Conservation (phyloP, 1,284 basidiomycete species). For the Marasmius tenuissimus region DNA sequence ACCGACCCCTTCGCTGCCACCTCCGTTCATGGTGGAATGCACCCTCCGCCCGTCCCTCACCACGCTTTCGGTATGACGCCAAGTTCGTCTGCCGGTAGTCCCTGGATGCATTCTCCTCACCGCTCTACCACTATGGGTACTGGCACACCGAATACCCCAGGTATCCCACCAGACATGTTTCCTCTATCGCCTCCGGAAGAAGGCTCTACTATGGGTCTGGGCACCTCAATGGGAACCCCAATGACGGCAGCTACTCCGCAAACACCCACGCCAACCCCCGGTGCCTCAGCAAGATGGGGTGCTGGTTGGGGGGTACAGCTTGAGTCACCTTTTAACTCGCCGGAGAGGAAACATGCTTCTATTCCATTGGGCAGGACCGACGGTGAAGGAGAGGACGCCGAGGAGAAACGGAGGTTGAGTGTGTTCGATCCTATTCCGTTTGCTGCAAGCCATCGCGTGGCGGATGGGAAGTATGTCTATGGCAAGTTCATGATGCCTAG, state of each 20-base stretch:
- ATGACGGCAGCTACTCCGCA: not conserved
- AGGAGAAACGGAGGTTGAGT: conserved; percentile 10
- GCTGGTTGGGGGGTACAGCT: not conserved
- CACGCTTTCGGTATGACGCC: not conserved
- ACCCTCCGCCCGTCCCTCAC: not conserved
- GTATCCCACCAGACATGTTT: not conserved
- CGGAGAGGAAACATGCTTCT: not conserved
- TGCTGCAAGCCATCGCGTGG: conserved; percentile 51
- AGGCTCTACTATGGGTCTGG: conserved; percentile 19
- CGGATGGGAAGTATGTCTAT: conserved; percentile 68
- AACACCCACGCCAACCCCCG: not conserved
- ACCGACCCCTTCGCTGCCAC: not conserved
- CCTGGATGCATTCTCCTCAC: not conserved
- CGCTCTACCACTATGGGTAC: not conserved
- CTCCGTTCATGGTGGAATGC: not conserved
- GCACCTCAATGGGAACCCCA: conserved; percentile 19
- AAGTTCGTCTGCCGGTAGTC: not conserved
- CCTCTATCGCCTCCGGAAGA: conserved; percentile 8
- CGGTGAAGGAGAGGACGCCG: not conserved
- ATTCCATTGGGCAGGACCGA: not conserved
- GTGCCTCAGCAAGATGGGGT: not conserved
- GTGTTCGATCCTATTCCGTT: conserved; percentile 74
- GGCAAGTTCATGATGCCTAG: conserved; percentile 49
- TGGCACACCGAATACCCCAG: not conserved
- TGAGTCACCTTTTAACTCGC: conserved; percentile 3